A percentile compares a stretch with the other conserved stretches of the same genome.
Conservation (phyloP, 371 early-diverging fungal genomes). For the Syncephalastrum sp. region DNA sequence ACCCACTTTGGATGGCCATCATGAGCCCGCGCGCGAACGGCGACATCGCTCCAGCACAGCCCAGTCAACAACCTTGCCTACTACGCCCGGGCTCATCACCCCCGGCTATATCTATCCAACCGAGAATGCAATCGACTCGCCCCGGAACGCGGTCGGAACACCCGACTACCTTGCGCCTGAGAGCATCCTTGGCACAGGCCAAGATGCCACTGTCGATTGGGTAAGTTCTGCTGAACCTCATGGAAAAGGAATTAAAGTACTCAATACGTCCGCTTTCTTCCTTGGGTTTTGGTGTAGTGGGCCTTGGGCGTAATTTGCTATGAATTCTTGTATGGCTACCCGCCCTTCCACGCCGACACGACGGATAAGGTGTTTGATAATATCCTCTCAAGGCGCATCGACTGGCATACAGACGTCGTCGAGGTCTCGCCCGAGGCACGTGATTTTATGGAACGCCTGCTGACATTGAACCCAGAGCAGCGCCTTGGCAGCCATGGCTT, state of each 20-base stretch:
- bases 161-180: slow-evolving; percentile 98
- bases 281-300: slow-evolving; percentile 56
- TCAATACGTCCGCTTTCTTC: background rate
- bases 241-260: background rate
- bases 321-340: slow-evolving; percentile 87
- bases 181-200: slow-evolving; percentile 83
- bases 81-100: slow-evolving; percentile 22
- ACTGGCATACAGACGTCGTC: slow-evolving; percentile 68
- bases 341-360: slow-evolving; percentile 87
- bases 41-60: slow-evolving; percentile 24
- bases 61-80: slow-evolving; percentile 9
- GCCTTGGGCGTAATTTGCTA: slow-evolving; percentile 88
- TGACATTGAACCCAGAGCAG: slow-evolving; percentile 73
- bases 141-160: slow-evolving; percentile 75
- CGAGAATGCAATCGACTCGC: slow-evolving; percentile 3
- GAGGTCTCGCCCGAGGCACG: slow-evolving; percentile 80
- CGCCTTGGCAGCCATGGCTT: slow-evolving; percentile 74
- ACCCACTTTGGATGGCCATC: slow-evolving; percentile 1
- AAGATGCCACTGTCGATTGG: slow-evolving; percentile 90
- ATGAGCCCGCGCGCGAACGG: background rate
- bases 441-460: slow-evolving; percentile 83
- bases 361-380: slow-evolving; percentile 87
- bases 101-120: slow-evolving; percentile 12
- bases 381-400: slow-evolving; percentile 72
- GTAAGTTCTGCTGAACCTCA: slow-evolving; percentile 35